Evolutionary conservation across 140 eudicot species (phyloP), one percentile per base, ranked within the genome.

Genomic region (Artemisia princeps): DNA sequence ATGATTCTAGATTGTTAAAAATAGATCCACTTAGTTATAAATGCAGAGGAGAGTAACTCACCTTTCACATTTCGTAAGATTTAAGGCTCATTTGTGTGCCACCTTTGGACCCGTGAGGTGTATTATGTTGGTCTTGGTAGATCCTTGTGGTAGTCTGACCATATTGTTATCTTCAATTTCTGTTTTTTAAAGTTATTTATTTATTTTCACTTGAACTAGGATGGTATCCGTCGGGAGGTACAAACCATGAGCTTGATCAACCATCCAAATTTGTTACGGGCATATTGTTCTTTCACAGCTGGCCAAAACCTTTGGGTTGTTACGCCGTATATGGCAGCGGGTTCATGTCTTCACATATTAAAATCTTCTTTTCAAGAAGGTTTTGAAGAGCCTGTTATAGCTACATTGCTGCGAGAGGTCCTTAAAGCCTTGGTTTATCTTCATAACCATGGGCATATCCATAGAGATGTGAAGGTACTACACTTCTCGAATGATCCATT

Each of bases 261-360:
- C 71, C 96, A 92, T 75, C 95, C 95, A 66, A 92, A 92, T 84
- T 72, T 92, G 20, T 58, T 92, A 53, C 83, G 83, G 24, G 89
- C 98, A 13, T 87, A 85, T 71, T 87, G 97, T 80, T 91, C 97
- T 30, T 91, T 91, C 70, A 81, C 94, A 65, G 52, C 83, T 15
- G 96, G 84, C 30, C 97, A 87, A 65, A 80, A 63, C 68, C 95
- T 91, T 76, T 91, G 97, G 97, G 95, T 92, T 73, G 95, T 91
- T 54, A 91, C 91, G 76, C 97, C 97, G 40, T 91, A 81, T 77
- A 87, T 87, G 97, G 86, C 95, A 71, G 96, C 87, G 12, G 97
- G 97, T 55, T 91, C 97, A 10, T 91, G 97, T 82, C 95, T 87
- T 62, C 96, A 91, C 61, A 91, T 91, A 62, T 83, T 91, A 82